Evolutionary conservation across 441 rosid genomes (phyloP).

Genomic region (Sinapis alba): DNA sequence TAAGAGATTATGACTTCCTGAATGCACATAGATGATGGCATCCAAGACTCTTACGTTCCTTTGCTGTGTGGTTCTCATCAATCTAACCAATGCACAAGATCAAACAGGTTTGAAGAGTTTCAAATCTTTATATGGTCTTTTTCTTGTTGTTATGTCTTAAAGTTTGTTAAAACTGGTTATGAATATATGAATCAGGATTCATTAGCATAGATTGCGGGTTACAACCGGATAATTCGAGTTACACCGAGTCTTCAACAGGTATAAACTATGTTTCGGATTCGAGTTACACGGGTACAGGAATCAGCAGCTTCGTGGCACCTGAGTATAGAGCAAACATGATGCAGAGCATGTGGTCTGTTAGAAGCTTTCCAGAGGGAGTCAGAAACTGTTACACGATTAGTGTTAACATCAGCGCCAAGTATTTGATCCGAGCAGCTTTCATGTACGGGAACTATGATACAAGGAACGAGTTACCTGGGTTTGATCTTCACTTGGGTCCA

Average conservation of each 20-base stretch:
- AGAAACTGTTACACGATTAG: constrained; percentile 47
- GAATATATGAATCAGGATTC: constrained; percentile 34
- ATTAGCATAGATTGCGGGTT: constrained; percentile 43
- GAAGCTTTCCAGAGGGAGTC: constrained; percentile 49
- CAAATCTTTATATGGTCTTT: constrained; percentile 8
- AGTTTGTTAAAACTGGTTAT: background rate
- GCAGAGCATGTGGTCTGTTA: constrained; percentile 39
- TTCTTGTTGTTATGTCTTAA: background rate
- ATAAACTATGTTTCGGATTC: constrained; percentile 36
- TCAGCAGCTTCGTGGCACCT: constrained; percentile 13
- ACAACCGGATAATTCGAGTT: constrained; percentile 30
- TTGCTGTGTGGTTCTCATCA: constrained; percentile 24
- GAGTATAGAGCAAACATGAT: constrained; percentile 29
- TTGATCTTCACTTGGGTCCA: constrained; percentile 48
- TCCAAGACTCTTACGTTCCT: constrained; percentile 11
- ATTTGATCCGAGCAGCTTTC: constrained; percentile 45
- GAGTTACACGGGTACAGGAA: constrained; percentile 27
- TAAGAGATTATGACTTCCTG: constrained; percentile 10
- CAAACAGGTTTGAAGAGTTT: constrained; percentile 29
- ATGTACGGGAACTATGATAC: constrained; percentile 49
- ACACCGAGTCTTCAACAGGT: constrained; percentile 26
- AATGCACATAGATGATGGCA: constrained; percentile 13
- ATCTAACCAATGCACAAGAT: constrained; percentile 31
- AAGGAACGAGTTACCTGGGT: constrained; percentile 30
- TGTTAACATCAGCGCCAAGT: constrained; percentile 29